Evolutionary conservation across 306 rosid genomes (phyloP).

Genomic region (Inga oerstediana): DNA sequence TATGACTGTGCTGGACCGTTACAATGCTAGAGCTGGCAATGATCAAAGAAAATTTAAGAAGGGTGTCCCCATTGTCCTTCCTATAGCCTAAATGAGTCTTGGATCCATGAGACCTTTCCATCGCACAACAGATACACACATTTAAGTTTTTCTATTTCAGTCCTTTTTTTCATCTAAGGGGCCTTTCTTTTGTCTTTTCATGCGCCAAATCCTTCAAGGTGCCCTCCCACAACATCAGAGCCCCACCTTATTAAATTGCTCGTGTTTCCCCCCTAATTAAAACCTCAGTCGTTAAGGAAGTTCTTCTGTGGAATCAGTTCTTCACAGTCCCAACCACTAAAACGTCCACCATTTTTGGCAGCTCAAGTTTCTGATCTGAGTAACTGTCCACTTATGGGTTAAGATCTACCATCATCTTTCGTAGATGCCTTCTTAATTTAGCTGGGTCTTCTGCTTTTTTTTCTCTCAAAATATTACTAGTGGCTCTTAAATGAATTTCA

Average conservation of each 20-base stretch:
- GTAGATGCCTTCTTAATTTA: constrained; percentile 28
- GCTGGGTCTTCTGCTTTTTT: not conserved
- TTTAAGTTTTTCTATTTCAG: constrained; percentile 41
- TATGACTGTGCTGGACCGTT: constrained; percentile 75
- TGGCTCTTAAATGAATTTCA: constrained; percentile 19
- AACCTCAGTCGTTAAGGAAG: constrained; percentile 1
- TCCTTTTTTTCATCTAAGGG: constrained; percentile 31
- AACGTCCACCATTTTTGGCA: constrained; percentile 47
- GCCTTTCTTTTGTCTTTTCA: constrained; percentile 56
- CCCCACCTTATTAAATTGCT: constrained; percentile 64
- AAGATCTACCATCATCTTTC: constrained; percentile 27
- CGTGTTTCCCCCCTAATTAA: not conserved
- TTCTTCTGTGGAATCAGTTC: constrained; percentile 20
- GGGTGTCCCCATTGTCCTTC: constrained; percentile 76
- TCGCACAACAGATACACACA: constrained; percentile 35
- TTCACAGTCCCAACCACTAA: constrained; percentile 40
- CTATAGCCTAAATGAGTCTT: constrained; percentile 38
- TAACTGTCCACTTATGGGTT: constrained; percentile 28
- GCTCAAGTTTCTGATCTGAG: constrained; percentile 31
- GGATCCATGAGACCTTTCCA: constrained; percentile 43
- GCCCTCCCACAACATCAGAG: constrained; percentile 43
- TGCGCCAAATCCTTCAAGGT: constrained; percentile 52
- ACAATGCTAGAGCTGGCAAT: constrained; percentile 72
- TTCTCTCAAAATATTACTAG: constrained; percentile 27
- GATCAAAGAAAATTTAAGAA: constrained; percentile 60